Base-by-base conservation (phyloP, 1,284 basidiomycete species). In the Vanrija humicola region DNA sequence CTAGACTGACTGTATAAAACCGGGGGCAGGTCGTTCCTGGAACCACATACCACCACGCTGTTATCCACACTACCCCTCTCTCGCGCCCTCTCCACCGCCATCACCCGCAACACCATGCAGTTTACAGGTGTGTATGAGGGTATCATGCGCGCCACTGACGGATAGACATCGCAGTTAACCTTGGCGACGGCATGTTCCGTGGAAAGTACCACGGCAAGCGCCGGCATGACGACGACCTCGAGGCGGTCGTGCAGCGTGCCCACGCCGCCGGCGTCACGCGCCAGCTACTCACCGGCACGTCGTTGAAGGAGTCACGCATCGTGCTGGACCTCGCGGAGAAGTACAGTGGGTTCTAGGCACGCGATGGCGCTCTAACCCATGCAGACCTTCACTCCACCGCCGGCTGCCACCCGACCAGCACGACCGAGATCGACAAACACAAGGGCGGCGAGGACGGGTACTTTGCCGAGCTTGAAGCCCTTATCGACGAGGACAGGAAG, bases 331-430 rank as follows among this genome's bases (percentile, higher is more conserved):
- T 93, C 16, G 87, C 89, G 1, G 77, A 79, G 53, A 66, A 84
- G 63, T 79, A 84, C 57, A 79, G 86, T 84, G 56, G 59, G 80
- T 63, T 18, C 28, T 3, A 28, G 1, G 21, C 19, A 38, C 10
- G 48, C 25, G 43, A n/a, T 15, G 10, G 8, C 9, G 6, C 15
- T 45, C 18, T 43, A 19, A 26, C 15, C n/a, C 6, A 29, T 4
- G 3, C 59, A 86, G 86, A 80, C 7, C 74, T 90, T 18, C 89
- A 86, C 68, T 83, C 85, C 8, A 94, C 90, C 0, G 84, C 87
- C 1, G 91, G 91, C 18, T 88, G 88, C 62, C 91, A 95, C 74
- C 91, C 91, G 0, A 93, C 90, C 7, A 85, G 88, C n/a, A 84
- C 87, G 0, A 74, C 68, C 5, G 87, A 93, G 69, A 88, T 93